A percentile compares a stretch with the other conserved stretches of the same genome.
These are phyloP conservation scores for Penicillium rolfsii DNA, from an alignment of 2,329 filamentous ascomycete species.

Conservation along the genomic window DNA sequence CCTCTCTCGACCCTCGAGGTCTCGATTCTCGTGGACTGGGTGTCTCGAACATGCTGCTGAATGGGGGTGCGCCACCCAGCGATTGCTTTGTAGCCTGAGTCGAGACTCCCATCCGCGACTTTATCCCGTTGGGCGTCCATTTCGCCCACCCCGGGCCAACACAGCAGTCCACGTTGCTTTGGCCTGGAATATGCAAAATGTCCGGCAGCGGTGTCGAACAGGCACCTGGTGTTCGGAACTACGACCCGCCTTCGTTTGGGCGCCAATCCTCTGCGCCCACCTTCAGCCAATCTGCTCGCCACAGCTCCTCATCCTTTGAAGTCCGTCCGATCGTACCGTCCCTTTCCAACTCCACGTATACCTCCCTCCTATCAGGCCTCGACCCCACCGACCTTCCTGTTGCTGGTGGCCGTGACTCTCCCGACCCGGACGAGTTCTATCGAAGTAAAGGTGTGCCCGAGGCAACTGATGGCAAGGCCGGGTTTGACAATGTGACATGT, in stretches of 20 bases:
- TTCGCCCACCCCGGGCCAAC: slow-evolving; percentile 44
- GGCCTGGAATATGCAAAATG: slow-evolving; percentile 47
- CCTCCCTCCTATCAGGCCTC: slow-evolving; percentile 26
- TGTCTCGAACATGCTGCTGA: slow-evolving; percentile 42
- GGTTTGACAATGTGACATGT: slow-evolving; percentile 23
- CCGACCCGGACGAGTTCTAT: slow-evolving; percentile 58
- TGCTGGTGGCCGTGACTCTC: slow-evolving; percentile 33
- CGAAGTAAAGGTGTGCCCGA: slow-evolving; percentile 47
- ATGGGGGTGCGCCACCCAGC: slow-evolving; percentile 42
- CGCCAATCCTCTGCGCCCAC: slow-evolving; percentile 36
- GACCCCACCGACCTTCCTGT: slow-evolving; percentile 30
- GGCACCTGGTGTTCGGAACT: slow-evolving; percentile 41
- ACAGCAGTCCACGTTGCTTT: slow-evolving; percentile 39
- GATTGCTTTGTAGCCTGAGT: slow-evolving; percentile 45
- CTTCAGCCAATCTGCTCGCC: slow-evolving; percentile 31
- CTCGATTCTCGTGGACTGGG: slow-evolving; percentile 8
- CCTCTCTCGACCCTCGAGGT: background rate
- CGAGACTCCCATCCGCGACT: slow-evolving; percentile 39
- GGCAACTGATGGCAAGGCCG: slow-evolving; percentile 32
- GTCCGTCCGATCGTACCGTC: slow-evolving; percentile 32
- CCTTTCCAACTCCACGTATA: slow-evolving; percentile 34
- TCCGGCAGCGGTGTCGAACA: slow-evolving; percentile 48
- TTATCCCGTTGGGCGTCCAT: slow-evolving; percentile 39
- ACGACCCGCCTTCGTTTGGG: slow-evolving; percentile 34
- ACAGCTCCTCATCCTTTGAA: slow-evolving; percentile 29